Evolutionary conservation across 805 yeast species (phyloP).

Genomic region (Candida multigemmis): DNA sequence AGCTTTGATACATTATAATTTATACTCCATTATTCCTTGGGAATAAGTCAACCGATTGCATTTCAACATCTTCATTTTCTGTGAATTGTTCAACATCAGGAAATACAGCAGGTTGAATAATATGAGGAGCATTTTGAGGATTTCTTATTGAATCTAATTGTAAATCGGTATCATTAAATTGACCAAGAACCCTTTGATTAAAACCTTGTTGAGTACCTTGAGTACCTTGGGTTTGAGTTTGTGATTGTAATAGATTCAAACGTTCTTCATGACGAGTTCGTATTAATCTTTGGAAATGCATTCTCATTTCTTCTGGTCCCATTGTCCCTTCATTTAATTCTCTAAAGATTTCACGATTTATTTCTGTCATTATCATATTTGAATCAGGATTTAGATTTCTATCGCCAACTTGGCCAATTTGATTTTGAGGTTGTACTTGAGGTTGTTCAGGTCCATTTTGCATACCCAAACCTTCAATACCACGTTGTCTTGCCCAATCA

Average conservation of each 20-base stretch:
- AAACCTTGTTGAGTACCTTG: no score
- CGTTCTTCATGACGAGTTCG: constrained; percentile 19
- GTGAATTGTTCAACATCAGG: constrained; percentile 16
- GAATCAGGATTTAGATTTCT: constrained; percentile 10
- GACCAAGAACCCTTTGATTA: no score
- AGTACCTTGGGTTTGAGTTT: no score
- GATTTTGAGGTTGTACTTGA: no score
- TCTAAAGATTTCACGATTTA: constrained; percentile 21
- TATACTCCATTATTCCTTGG: constrained; percentile 7
- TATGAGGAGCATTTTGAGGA: constrained; percentile 31
- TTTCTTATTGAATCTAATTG: no score
- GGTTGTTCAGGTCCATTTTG: no score
- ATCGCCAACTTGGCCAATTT: constrained; percentile 6
- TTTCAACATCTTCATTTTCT: constrained; percentile 22
- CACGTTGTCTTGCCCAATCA: constrained; percentile 17
- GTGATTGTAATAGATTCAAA: constrained; percentile 3
- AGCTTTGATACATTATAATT: constrained; percentile 2
- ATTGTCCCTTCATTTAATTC: constrained; percentile 20
- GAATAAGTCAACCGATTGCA: constrained; percentile 17
- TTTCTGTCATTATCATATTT: constrained; percentile 13
- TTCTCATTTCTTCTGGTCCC: constrained; percentile 24
- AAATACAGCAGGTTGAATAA: constrained; percentile 32
- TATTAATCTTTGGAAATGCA: constrained; percentile 19
- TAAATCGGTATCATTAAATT: no score
- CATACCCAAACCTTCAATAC: constrained; percentile 13